Evolutionary conservation across 257 asterid species (phyloP), one percentile per base, ranked within the genome.

Genomic region (Nyctanthes arbortristis): DNA sequence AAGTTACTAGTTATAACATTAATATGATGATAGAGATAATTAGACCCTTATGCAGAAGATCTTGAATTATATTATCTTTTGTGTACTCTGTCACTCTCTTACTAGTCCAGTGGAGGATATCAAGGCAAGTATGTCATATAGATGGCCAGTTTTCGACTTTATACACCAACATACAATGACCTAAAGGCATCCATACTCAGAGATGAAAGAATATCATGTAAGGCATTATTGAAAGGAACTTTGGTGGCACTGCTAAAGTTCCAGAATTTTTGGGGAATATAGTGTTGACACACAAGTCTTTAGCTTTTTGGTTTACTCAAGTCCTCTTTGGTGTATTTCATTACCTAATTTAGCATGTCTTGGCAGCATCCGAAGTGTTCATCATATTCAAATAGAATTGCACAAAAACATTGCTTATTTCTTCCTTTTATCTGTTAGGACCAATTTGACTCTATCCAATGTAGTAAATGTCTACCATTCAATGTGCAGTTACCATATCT

Each of bases 51-150:
- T 49, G 24, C 30, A n/a, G 10, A 65, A 14, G 39, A 29, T 56
- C 22, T 54, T 14, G 36, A 11, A 36, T 1, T 25, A 25, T 16
- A 31, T 39, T n/a, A 65, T 40, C 25, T 9, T 70, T 20, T 18
- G 3, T 11, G 24, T 43, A 45, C 28, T 30, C 28, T 72, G 20
- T 64, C 40, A 13, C n/a, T n/a, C 22, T 34, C 63, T 20, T 10
- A 7, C 61, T 22, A 13, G 52, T 75, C 55, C 34, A 68, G 35
- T 34, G 40, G 28, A 32, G 33, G 18, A 22, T 18, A 14, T 29
- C 28, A 14, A 13, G 58, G 56, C 69, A 60, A 65, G 32, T 12
- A 49, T 22, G n/a, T n/a, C n/a, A n/a, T n/a, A n/a, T n/a, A n/a
- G n/a, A 20, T 22, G 58, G 59, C 9, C 14, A 52, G n/a, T 14